Evolutionary conservation across 139 green algal species (phyloP), one percentile per base, ranked within the genome.

Genomic region (Astrephomene gubernaculifera): DNA sequence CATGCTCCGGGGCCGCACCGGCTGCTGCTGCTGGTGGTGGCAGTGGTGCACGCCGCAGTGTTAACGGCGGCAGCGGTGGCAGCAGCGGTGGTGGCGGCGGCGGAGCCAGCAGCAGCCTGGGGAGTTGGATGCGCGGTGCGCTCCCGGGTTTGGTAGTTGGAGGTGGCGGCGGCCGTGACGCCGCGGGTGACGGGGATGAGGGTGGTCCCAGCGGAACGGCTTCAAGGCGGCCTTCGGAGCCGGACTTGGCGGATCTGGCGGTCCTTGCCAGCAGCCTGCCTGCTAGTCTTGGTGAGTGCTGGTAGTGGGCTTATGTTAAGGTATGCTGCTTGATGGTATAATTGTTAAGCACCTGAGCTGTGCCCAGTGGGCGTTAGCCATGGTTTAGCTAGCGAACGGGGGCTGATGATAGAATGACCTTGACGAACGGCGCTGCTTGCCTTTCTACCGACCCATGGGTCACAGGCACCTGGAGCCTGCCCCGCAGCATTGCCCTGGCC

Each of bases 381-480:
- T n/a, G n/a, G n/a, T n/a, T n/a, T n/a, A n/a, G n/a, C n/a, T n/a
- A n/a, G n/a, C n/a, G n/a, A n/a, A n/a, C n/a, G n/a, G n/a, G n/a
- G n/a, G n/a, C n/a, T n/a, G n/a, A n/a, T n/a, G n/a, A n/a, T n/a
- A n/a, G n/a, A n/a, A n/a, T n/a, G n/a, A n/a, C n/a, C n/a, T n/a
- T n/a, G n/a, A n/a, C n/a, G n/a, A n/a, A n/a, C n/a, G n/a, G n/a
- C n/a, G n/a, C n/a, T n/a, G n/a, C n/a, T n/a, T n/a, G n/a, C n/a
- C n/a, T n/a, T n/a, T n/a, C n/a, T n/a, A n/a, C n/a, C n/a, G n/a
- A n/a, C n/a, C n/a, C n/a, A n/a, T n/a, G n/a, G n/a, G n/a, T n/a
- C 43, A 24, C 41, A 85, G 79, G 79, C 33, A 76, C 79, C 6
- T 85, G 79, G 79, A 85, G 79, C 63, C 38, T 85, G 43, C 79